Evolutionary conservation across 2,329 filamentous ascomycete genomes (phyloP).

Genomic region (Beauveria rudraprayagi): DNA sequence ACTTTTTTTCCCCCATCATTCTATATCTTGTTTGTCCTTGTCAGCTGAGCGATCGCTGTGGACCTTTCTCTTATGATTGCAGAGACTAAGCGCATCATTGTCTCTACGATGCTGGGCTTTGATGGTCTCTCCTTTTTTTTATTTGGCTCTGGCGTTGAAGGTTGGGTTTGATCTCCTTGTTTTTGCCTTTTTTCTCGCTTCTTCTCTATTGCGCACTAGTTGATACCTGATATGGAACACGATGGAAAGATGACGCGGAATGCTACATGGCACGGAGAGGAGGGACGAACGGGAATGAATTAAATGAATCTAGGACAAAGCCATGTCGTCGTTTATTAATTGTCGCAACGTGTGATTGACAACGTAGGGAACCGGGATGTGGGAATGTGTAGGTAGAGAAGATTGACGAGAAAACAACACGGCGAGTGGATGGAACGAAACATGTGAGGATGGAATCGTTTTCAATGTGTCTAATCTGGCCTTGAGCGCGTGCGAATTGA

Average conservation of each 20-base stretch:
- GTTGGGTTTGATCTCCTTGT: background rate
- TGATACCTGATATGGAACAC: slow-evolving; percentile 4
- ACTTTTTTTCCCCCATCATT: background rate
- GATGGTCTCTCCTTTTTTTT: background rate
- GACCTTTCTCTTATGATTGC: background rate
- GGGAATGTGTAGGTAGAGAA: background rate
- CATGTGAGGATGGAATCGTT: background rate
- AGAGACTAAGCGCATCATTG: background rate
- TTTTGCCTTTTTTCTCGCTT: slow-evolving; percentile 3
- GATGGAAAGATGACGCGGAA: background rate
- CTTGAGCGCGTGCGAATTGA: background rate
- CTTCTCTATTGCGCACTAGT: background rate
- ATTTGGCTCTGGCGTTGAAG: background rate
- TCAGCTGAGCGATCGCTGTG: slow-evolving; percentile 5
- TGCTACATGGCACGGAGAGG: background rate
- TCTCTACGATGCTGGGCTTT: background rate
- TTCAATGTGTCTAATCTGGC: background rate
- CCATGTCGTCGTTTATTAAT: background rate
- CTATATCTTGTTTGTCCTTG: background rate
- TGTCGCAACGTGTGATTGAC: background rate
- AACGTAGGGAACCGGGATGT: background rate
- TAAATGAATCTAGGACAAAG: slow-evolving; percentile 1
- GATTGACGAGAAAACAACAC: background rate
- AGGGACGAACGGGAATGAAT: background rate
- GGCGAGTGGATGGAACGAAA: background rate